phyloP scores from a whole-genome alignment of 805 yeast species.

The Saccharomycopsis fermentans region DNA sequence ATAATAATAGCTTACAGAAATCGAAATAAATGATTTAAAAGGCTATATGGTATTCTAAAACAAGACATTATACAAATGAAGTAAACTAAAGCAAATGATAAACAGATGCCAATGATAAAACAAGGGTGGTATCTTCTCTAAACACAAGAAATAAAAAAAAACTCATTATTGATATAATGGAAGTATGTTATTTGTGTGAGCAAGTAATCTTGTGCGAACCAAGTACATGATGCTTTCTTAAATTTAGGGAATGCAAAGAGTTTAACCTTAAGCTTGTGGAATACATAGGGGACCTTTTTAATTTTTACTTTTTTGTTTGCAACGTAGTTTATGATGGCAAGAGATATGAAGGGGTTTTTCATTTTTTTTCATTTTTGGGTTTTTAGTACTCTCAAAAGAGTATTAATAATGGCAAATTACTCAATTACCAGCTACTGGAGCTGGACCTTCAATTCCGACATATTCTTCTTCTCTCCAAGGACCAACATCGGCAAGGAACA shows the following conservation, averaged over 20 bases:
- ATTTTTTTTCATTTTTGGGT: neutral
- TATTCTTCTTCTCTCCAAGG: conserved; percentile 92
- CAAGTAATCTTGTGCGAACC: too few relatives aligned
- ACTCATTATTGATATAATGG: neutral
- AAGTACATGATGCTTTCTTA: too few relatives aligned
- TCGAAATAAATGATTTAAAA: neutral
- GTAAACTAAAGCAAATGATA: neutral
- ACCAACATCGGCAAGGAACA: conserved; percentile 82
- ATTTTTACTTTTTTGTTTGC: too few relatives aligned
- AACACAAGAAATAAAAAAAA: neutral
- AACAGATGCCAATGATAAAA: neutral
- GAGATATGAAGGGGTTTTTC: neutral
- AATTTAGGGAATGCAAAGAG: neutral
- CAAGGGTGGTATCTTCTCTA: neutral
- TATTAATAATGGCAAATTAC: too few relatives aligned
- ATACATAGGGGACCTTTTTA: too few relatives aligned
- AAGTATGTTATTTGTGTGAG: neutral
- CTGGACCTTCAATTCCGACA: conserved; percentile 94
- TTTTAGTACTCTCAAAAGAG: too few relatives aligned
- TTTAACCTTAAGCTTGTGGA: neutral
- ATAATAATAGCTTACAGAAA: too few relatives aligned
- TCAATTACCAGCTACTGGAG: conserved; percentile 44
- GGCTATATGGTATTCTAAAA: neutral
- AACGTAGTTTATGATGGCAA: neutral
- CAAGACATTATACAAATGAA: neutral